Conservation (phyloP, 106 monocot species). For the Ottelia alismoides region DNA sequence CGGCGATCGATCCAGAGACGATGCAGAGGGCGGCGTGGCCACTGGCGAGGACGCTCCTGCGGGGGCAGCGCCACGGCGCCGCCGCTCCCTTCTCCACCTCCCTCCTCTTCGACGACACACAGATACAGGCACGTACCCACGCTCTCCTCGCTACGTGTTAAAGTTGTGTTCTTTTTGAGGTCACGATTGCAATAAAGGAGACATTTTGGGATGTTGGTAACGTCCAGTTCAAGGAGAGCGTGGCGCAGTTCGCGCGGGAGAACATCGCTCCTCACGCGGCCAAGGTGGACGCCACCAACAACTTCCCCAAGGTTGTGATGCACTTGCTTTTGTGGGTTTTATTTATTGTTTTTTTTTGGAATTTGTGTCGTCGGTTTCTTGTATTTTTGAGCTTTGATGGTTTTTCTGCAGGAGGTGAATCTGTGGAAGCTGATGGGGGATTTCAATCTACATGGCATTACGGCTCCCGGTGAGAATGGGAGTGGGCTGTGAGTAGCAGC, state of each 20-base stretch:
- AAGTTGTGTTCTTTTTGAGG: no score
- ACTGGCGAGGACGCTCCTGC: neutral
- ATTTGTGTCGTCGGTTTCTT: neutral
- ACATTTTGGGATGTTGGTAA: no score
- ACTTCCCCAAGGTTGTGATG: constrained; percentile 67
- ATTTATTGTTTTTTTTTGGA: neutral
- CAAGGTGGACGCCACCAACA: constrained; percentile 56
- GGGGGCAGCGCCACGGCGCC: constrained; percentile 1
- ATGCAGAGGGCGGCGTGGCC: constrained; percentile 15
- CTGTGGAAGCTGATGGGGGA: constrained; percentile 97
- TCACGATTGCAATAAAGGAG: no score
- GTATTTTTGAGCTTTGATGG: neutral
- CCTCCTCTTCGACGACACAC: constrained; percentile 57
- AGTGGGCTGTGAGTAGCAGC: neutral
- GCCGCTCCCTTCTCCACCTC: constrained; percentile 30
- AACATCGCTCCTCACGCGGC: constrained; percentile 87
- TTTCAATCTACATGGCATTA: constrained; percentile 94
- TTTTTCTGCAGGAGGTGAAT: constrained; percentile 48
- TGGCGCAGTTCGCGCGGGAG: constrained; percentile 80
- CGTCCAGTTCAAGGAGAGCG: constrained; percentile 86
- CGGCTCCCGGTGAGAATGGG: constrained; percentile 58
- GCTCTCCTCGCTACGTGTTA: no score
- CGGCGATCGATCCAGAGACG: no score
- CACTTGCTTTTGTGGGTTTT: neutral
- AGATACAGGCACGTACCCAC: constrained; percentile 24